Evolutionary conservation across 345 rosid species (phyloP).

Genomic region (Linum tenue): DNA sequence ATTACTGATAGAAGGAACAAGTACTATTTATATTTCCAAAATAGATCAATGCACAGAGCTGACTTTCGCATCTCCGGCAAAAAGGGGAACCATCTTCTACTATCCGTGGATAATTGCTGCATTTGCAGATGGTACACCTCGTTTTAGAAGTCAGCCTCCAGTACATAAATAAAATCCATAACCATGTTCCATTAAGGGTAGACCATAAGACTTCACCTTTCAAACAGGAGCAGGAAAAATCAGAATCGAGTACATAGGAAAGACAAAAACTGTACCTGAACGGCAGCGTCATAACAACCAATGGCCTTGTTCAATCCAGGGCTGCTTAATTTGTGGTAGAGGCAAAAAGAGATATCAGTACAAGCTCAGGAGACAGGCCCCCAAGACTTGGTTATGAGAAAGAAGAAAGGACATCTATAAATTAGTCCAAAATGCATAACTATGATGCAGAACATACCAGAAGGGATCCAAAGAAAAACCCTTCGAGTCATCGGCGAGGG

Average conservation of each 20-base stretch:
- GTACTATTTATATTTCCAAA: background rate
- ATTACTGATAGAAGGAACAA: background rate
- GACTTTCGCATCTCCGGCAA: background rate
- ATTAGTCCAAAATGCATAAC: background rate
- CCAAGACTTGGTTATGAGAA: background rate
- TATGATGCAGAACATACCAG: constrained; percentile 25
- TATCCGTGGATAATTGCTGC: background rate
- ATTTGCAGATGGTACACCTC: background rate
- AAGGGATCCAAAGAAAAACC: constrained; percentile 32
- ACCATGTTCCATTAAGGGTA: background rate
- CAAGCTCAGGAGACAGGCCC: background rate
- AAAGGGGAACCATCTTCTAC: background rate
- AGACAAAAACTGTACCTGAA: constrained; percentile 42
- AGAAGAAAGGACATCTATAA: background rate
- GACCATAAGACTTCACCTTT: too few relatives aligned
- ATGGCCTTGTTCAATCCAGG: constrained; percentile 50
- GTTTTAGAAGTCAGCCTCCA: background rate
- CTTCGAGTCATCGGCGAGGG: constrained; percentile 38
- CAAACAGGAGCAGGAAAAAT: too few relatives aligned
- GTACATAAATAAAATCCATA: background rate
- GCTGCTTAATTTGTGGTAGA: constrained; percentile 23
- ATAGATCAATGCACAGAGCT: background rate
- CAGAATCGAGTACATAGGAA: background rate
- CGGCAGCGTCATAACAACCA: constrained; percentile 65
- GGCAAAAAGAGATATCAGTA: background rate